Evolutionary conservation across 345 rosid species (phyloP), one percentile per base, ranked within the genome.

Genomic region (Lenwebbia sp.): DNA sequence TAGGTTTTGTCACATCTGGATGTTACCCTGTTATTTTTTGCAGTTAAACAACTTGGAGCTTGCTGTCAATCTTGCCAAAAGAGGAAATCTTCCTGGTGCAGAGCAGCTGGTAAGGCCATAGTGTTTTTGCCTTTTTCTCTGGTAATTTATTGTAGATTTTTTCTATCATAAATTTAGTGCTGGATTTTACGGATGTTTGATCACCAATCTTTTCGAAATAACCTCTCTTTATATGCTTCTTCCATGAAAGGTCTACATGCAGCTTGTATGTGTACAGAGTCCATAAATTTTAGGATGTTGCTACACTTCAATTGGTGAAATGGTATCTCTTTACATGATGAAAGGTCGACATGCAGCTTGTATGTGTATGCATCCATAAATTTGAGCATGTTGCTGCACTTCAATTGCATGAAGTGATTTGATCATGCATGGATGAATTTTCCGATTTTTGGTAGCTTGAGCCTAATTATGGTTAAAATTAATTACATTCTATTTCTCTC

Each of bases 81-180:
- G 99, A 91, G 99, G 99, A 91, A 98, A 98, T 89, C 99, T 98
- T 85, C 99, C 99, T 90, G 99, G 99, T 88, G 99, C 98, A 49
- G 99, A 98, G 91, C 95, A 95, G 92, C 93, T 98, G 95, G 99
- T 94, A 93, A 91, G 83, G 47, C 41, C 28, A 44, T 70, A 14
- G 55, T 65, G 53, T 81, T 82, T 4, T 50, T 84, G 7, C 28
- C 81, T 60, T 54, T 81, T n/a, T 40, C 81, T 70, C 22, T 25
- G 78, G 78, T 47, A 28, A 21, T 26, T 28, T 83, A 10, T 17
- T 28, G 47, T 37, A 17, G 52, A 78, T 50, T 3, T 50, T 3
- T 33, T 55, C 30, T 55, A n/a, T 55, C 28, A 41, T 23, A 55
- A 83, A 37, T 40, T 83, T 26, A 23, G 49, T 25, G 22, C 10